Percentiles rank a stretch among this genome's conserved stretches.
phyloP scores from a whole-genome alignment of 768 basidiomycete genomes.

The Chalciporus pseudorubinellus region DNA sequence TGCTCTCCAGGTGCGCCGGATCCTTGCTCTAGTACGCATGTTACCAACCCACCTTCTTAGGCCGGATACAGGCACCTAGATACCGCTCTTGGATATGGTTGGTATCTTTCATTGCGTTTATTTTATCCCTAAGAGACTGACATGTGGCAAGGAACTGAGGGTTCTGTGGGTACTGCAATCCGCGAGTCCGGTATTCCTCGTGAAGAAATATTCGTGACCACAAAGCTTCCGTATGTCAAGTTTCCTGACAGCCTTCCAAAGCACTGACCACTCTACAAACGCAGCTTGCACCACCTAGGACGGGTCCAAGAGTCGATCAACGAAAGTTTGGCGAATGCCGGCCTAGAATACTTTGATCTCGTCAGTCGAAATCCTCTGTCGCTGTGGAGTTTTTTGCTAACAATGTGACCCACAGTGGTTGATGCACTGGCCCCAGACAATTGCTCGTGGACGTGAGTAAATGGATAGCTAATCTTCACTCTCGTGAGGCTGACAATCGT shows the following conservation, averaged over 20 bases:
- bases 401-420: neutral
- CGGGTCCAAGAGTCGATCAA: constrained; percentile 42
- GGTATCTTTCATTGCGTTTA: neutral
- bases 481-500: neutral
- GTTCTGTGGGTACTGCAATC: constrained; percentile 44
- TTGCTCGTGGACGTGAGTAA: constrained; percentile 1
- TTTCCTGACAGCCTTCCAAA: neutral
- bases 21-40: neutral
- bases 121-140: neutral
- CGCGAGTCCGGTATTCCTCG: constrained; percentile 45
- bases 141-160: constrained; percentile 36
- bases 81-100: constrained; percentile 20
- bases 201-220: constrained; percentile 47
- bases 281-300: constrained; percentile 24
- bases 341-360: constrained; percentile 50
- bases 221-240: constrained; percentile 41
- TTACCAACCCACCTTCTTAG: neutral
- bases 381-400: neutral
- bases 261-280: neutral
- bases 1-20: neutral
- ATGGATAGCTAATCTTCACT: neutral
- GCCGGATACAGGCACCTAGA: constrained; percentile 49
- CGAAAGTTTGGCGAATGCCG: constrained; percentile 39
- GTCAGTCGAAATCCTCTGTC: constrained; percentile 8
- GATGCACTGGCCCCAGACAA: constrained; percentile 5